Evolutionary conservation across 1,284 basidiomycete species (phyloP), one percentile per base, ranked within the genome.

Genomic region (Leccinum griseonigrum): DNA sequence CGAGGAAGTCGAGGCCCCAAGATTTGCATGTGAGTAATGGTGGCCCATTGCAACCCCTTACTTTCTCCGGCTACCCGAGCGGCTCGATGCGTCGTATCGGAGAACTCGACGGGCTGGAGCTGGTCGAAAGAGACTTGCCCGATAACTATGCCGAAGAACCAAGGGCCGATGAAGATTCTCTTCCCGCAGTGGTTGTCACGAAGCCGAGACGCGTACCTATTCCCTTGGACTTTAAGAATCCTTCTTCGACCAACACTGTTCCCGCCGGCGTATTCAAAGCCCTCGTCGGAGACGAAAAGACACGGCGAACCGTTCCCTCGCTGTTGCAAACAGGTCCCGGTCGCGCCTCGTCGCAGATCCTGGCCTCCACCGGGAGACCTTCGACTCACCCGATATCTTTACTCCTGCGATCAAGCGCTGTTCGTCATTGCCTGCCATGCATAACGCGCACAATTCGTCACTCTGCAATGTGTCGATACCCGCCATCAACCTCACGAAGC

Each of bases 221-320:
- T 57, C 90, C 90, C 9, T 78, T 92, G 58, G 90, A 92, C 71
- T 93, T 92, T 77, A 92, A 85, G 69, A 87, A 90, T 66, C 81
- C 88, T 31, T 77, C 85, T 2, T 85, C 86, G 14, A 85, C 78
- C 28, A 91, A 90, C 68, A 92, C 89, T 16, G 87, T 92, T 14
- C 91, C 91, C 26, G 91, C 91, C 48, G 90, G 90, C 3, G 70
- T 92, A 61, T 93, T 93, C 83, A 92, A 92, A 76, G 88, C 90
- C 11, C 78, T 91, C 58, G 85, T 83, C 29, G 79, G 76, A 56
- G 84, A 91, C 57, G 88, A 90, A 63, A 80, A 86, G 52, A 86
- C 87, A 3, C 82, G 89, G 58, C 79, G 84, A 50, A 78, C 79
- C 55, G 88, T 90, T 31, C 87, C 89, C 43, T 91, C 90, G n/a